Percentiles rank a stretch among this genome's conserved stretches.
phyloP scores from a whole-genome alignment of 352 stramenopile genomes.

The Globisporangium perplexum region DNA sequence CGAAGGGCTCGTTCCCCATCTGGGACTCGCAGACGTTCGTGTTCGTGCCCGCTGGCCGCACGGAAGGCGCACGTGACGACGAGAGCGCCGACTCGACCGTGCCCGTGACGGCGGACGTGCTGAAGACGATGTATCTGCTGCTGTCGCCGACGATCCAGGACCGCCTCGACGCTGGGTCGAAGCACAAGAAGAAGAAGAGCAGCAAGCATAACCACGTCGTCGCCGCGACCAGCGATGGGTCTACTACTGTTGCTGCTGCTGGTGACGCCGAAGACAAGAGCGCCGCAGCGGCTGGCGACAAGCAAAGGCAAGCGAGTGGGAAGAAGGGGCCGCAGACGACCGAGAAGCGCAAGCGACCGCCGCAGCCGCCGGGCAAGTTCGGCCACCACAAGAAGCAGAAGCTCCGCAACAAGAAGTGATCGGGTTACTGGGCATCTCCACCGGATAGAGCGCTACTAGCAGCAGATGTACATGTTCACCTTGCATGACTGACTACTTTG shows the following conservation, averaged over 20 bases:
- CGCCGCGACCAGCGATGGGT: background rate
- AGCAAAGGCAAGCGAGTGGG: conserved; percentile 7
- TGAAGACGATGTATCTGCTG: conserved; percentile 63
- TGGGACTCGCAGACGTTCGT: conserved; percentile 95
- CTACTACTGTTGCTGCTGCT: background rate
- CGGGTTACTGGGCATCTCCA: background rate
- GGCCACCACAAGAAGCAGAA: conserved; percentile 20
- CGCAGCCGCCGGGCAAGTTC: conserved; percentile 16
- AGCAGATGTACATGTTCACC: background rate
- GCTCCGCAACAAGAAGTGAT: conserved; percentile 11
- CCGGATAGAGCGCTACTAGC: conserved; percentile 3
- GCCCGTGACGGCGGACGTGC: conserved; percentile 48
- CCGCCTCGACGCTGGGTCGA: conserved; percentile 38
- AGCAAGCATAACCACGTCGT: conserved; percentile 19
- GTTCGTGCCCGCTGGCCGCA: conserved; percentile 53
- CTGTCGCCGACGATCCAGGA: conserved; percentile 61
- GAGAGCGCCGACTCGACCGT: conserved; percentile 10
- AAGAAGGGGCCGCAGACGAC: conserved; percentile 18
- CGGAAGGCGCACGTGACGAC: conserved; percentile 1
- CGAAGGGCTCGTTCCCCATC: conserved; percentile 94
- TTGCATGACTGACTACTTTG: background rate
- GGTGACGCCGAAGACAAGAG: conserved; percentile 4
- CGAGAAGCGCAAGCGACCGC: conserved; percentile 16
- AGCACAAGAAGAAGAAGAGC: conserved; percentile 28
- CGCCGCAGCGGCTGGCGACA: background rate